Percentiles rank a stretch among this genome's conserved stretches.
These are phyloP conservation scores for Tulasnella sp. DNA, from an alignment of 768 basidiomycete genomes.

Conservation along the genomic window DNA sequence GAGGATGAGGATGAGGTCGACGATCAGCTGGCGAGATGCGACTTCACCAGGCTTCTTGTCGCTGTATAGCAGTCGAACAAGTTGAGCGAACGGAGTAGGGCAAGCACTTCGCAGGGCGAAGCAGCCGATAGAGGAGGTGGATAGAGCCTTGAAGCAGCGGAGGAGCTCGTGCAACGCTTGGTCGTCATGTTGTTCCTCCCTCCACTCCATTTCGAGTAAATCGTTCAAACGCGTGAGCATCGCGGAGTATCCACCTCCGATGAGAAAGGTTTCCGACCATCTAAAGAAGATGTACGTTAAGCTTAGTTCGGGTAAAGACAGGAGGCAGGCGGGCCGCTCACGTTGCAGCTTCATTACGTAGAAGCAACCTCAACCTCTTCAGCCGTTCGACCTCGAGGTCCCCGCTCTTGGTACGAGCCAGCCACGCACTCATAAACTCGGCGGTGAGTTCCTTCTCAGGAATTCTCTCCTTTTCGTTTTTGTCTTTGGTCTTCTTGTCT, in stretches of 20 bases:
- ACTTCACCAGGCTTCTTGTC: slow-evolving; percentile 98
- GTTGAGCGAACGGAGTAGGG: slow-evolving; percentile 76
- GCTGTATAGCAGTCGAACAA: slow-evolving; percentile 78
- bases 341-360: slow-evolving; percentile 88
- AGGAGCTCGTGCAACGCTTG: slow-evolving; percentile 84
- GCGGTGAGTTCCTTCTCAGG: slow-evolving; percentile 44
- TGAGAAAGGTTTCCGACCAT: slow-evolving; percentile 84
- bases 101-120: slow-evolving; percentile 80
- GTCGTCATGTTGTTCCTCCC: slow-evolving; percentile 98
- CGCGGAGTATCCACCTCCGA: slow-evolving; percentile 73
- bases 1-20: slow-evolving; percentile 74
- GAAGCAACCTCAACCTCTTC: slow-evolving; percentile 75
- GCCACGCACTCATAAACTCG: slow-evolving; percentile 51
- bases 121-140: slow-evolving; percentile 81
- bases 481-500: slow-evolving; percentile 28
- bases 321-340: slow-evolving; percentile 24
- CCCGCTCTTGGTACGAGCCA: slow-evolving; percentile 56
- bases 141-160: slow-evolving; percentile 87
- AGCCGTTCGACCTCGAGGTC: slow-evolving; percentile 71
- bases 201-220: slow-evolving; percentile 92
- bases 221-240: slow-evolving; percentile 79
- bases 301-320: neutral
- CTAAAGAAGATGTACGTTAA: slow-evolving; percentile 29
- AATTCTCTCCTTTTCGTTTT: neutral
- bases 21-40: slow-evolving; percentile 76